A percentile compares a stretch with the other conserved stretches of the same genome.
Evolutionary conservation across 1,284 basidiomycete species (phyloP).

Genomic region (Veloporphyrellus conicus): DNA sequence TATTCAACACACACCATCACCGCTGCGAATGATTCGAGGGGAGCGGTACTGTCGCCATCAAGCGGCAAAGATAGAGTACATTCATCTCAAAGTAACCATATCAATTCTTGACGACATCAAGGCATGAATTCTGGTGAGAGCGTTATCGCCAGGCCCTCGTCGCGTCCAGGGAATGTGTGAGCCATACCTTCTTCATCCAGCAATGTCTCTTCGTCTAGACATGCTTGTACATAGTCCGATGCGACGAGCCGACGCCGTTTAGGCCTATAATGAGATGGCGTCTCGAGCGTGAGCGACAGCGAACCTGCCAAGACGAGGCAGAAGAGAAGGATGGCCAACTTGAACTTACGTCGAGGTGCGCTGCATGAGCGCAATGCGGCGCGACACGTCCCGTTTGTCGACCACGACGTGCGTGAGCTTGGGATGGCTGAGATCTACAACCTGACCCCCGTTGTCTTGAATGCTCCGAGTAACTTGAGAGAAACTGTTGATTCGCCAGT

Average conservation of each 20-base stretch:
- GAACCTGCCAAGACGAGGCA: not conserved
- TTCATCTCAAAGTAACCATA: too few species aligned
- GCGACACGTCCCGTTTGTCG: slow-evolving; percentile 70
- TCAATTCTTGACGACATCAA: too few species aligned
- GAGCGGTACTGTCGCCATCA: too few species aligned
- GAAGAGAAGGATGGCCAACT: not conserved
- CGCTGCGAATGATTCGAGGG: too few species aligned
- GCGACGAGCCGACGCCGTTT: slow-evolving; percentile 76
- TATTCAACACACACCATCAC: too few species aligned
- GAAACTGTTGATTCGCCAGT: slow-evolving; percentile 46
- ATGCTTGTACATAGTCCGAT: slow-evolving; percentile 71
- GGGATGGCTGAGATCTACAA: slow-evolving; percentile 64
- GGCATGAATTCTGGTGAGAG: too few species aligned
- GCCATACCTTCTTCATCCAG: slow-evolving; percentile 68
- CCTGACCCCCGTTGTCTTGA: slow-evolving; percentile 62
- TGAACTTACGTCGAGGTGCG: slow-evolving; percentile 50
- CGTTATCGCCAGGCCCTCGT: too few species aligned
- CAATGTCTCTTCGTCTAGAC: slow-evolving; percentile 74
- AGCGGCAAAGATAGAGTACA: too few species aligned
- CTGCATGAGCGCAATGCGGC: slow-evolving; percentile 66
- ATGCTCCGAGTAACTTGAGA: slow-evolving; percentile 50
- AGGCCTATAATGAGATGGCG: slow-evolving; percentile 42
- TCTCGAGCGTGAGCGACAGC: not conserved
- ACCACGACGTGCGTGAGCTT: slow-evolving; percentile 82
- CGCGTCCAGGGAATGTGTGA: too few species aligned